Evolutionary conservation across 768 basidiomycete genomes (phyloP).

Genomic region (Dioszegia hungarica): DNA sequence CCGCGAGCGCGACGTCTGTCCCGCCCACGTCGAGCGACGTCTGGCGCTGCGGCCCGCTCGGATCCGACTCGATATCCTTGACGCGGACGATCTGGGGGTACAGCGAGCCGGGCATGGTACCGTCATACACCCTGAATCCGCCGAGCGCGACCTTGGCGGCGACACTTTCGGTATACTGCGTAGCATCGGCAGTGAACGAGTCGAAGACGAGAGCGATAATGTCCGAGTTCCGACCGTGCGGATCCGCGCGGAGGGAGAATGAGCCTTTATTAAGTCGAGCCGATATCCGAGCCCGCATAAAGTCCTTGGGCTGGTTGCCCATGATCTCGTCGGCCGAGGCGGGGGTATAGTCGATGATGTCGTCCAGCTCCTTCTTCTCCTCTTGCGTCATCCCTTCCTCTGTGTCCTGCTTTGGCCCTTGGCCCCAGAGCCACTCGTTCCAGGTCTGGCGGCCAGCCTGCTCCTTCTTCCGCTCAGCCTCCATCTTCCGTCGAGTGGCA

Average conservation of each 20-base stretch:
- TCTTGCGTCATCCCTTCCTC: conserved; percentile 69
- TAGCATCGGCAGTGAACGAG: conserved; percentile 71
- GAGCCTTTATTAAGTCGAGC: conserved; percentile 82
- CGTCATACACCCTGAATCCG: conserved; percentile 82
- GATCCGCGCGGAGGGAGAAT: conserved; percentile 72
- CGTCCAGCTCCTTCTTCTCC: conserved; percentile 78
- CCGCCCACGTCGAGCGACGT: conserved; percentile 33
- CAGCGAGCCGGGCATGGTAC: conserved; percentile 71
- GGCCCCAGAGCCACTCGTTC: conserved; percentile 73
- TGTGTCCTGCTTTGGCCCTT: conserved; percentile 54
- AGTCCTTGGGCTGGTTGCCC: conserved; percentile 65
- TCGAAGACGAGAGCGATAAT: conserved; percentile 84
- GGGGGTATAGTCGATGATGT: conserved; percentile 84
- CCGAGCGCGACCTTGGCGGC: conserved; percentile 79
- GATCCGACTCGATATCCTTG: conserved; percentile 52
- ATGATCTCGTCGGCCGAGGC: conserved; percentile 62
- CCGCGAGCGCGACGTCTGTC: conserved; percentile 13
- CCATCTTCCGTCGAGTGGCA: conserved; percentile 60
- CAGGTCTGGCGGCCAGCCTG: conserved; percentile 56
- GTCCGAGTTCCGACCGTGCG: conserved; percentile 60
- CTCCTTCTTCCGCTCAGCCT: conserved; percentile 64
- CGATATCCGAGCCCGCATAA: conserved; percentile 67
- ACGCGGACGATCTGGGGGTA: conserved; percentile 89
- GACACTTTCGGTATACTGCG: conserved; percentile 80
- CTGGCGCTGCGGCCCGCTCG: conserved; percentile 14